Evolutionary conservation across 306 rosid species (phyloP).

Genomic region (Acacia acuminata): DNA sequence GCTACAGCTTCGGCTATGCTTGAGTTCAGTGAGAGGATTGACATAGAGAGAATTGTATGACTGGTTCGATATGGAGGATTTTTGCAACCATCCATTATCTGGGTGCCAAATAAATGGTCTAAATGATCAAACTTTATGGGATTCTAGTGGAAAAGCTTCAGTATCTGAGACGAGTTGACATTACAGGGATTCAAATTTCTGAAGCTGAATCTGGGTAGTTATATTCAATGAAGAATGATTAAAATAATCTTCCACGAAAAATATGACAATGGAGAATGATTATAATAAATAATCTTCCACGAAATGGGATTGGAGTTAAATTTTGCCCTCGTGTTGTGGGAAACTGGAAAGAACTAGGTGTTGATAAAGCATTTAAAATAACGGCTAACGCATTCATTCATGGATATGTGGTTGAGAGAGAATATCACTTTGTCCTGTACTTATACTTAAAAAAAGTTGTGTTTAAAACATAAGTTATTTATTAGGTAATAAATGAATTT

Average conservation of each 20-base stretch:
- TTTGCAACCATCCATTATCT: not conserved
- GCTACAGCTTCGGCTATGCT: not conserved
- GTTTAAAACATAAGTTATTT: too few relatives aligned
- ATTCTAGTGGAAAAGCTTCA: not conserved
- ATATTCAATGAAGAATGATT: not conserved
- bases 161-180: not conserved
- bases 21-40: not conserved
- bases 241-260: not conserved
- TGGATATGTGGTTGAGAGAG: too few relatives aligned
- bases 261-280: not conserved
- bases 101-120: not conserved
- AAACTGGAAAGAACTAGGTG: not conserved
- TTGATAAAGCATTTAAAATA: not conserved
- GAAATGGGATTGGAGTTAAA: not conserved
- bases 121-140: not conserved
- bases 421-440: too few relatives aligned
- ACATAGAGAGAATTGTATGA: not conserved
- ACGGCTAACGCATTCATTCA: not conserved
- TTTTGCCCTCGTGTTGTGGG: not conserved
- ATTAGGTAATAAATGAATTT: too few relatives aligned
- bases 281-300: not conserved
- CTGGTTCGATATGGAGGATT: not conserved
- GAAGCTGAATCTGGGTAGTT: not conserved
- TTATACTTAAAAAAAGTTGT: too few relatives aligned
- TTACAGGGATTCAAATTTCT: not conserved